These are phyloP conservation scores for Zanthoxylum bungeanum DNA, from an alignment of 345 rosid species.

Conservation along the genomic window DNA sequence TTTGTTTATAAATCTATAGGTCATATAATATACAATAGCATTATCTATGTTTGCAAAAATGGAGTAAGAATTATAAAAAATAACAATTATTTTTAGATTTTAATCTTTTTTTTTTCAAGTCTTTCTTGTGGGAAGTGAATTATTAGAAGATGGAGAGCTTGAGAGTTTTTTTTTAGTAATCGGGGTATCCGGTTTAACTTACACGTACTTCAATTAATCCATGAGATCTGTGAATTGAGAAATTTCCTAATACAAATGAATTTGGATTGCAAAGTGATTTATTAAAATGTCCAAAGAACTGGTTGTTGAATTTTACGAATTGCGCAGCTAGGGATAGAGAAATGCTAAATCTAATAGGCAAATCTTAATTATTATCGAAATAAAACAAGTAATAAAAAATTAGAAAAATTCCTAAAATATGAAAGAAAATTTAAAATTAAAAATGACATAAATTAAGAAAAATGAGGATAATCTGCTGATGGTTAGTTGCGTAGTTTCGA, in stretches of 20 bases:
- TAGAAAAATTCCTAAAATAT: no score
- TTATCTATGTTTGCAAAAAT: neutral
- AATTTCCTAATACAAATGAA: no score
- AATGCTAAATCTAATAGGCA: no score
- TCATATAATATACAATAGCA: neutral
- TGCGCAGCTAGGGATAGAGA: neutral
- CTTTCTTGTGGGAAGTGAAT: neutral
- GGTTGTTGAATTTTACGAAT: neutral
- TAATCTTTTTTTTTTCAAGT: neutral
- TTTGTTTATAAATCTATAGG: slow-evolving; percentile 9
- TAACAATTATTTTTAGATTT: neutral
- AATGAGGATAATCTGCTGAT: no score
- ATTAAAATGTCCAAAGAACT: neutral
- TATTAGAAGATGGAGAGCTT: neutral
- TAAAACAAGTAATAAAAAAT: no score
- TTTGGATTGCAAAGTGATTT: neutral
- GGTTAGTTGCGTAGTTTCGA: no score
- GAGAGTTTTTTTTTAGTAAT: neutral
- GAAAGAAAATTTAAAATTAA: no score
- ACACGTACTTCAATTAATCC: no score
- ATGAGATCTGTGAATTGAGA: no score
- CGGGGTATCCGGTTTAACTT: no score
- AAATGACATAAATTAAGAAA: no score
- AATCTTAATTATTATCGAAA: no score
- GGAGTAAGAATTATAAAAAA: neutral